phyloP scores from a whole-genome alignment of 129 eudicot species.

The Oenanthe sinensis region DNA sequence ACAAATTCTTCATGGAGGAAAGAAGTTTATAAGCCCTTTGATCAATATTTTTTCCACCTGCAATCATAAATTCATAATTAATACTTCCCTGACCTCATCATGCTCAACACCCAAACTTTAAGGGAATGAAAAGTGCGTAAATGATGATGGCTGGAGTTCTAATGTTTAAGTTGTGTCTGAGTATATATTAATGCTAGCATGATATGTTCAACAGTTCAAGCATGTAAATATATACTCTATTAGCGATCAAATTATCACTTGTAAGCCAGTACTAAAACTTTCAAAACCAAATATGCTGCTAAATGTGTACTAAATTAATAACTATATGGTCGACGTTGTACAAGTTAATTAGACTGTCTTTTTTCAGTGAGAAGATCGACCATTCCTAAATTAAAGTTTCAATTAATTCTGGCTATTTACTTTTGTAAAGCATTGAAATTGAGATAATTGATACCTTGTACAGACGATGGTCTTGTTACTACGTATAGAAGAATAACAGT shows the following conservation, averaged over 20 bases:
- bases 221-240: neutral
- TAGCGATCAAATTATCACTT: neutral
- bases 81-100: neutral
- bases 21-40: constrained; percentile 44
- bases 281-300: neutral
- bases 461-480: constrained; percentile 21
- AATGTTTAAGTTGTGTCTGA: too few species aligned
- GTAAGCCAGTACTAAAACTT: neutral
- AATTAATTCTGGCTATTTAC: neutral
- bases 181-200: neutral
- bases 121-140: too few species aligned
- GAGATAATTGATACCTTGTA: constrained; percentile 29
- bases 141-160: too few species aligned
- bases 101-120: too few species aligned
- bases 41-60: constrained; percentile 27
- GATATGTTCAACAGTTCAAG: neutral
- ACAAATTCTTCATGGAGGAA: constrained; percentile 38
- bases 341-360: too few species aligned
- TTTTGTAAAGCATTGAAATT: neutral
- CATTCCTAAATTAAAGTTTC: neutral
- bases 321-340: too few species aligned
- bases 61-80: neutral
- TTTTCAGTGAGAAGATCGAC: neutral
- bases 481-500: constrained; percentile 67
- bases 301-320: neutral